Conservation (phyloP, 345 rosid species). For the Heritiera fomes region DNA sequence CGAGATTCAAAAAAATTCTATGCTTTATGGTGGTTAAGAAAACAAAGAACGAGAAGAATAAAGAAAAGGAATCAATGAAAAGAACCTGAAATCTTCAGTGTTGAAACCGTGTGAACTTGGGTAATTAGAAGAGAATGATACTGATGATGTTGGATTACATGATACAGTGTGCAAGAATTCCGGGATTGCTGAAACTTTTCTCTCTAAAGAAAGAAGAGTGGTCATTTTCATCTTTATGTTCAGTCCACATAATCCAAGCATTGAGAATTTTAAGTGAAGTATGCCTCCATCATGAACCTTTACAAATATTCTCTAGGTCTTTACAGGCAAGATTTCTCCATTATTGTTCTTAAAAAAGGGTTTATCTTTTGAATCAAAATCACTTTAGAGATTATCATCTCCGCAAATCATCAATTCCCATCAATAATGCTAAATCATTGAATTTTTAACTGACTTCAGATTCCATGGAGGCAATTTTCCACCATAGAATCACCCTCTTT, state of each 20-base stretch:
- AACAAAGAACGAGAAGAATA: background rate
- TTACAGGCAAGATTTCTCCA: conserved; percentile 5
- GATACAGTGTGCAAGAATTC: no score
- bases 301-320: conserved; percentile 11
- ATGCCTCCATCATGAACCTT: background rate
- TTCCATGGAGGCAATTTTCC: background rate
- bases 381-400: conserved; percentile 10
- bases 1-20: background rate
- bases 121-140: no score
- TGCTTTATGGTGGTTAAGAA: background rate
- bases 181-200: no score
- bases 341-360: no score
- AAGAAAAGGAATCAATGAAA: background rate
- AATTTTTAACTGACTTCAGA: background rate
- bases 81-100: conserved; percentile 16
- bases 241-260: background rate
- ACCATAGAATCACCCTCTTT: conserved; percentile 3
- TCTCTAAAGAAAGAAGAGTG: conserved; percentile 16
- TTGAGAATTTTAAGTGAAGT: background rate
- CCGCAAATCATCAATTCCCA: background rate
- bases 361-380: background rate
- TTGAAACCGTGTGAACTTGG: conserved; percentile 7
- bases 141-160: no score
- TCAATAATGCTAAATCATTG: conserved; percentile 2
- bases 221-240: background rate